Percentiles rank a stretch among this genome's conserved stretches.
phyloP scores from a whole-genome alignment of 108 stramenopile species.

The Cylindrotheca fusiformis region DNA sequence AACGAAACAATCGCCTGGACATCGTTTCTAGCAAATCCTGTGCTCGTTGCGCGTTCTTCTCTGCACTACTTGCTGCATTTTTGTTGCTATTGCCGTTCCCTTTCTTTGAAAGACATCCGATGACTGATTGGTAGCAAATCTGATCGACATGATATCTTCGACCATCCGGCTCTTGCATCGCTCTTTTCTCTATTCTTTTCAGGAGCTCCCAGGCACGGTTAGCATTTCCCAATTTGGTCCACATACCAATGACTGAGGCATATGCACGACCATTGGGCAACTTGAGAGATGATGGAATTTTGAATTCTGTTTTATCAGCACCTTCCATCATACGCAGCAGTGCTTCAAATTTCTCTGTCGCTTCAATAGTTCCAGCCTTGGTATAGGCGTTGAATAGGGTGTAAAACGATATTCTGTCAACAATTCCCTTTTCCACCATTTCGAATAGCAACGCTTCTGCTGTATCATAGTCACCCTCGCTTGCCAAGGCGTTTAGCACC shows the following conservation, averaged over 20 bases:
- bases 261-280: constrained; percentile 19
- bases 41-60: constrained; percentile 1
- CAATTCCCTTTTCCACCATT: background rate
- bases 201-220: constrained; percentile 18
- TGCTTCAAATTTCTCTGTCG: constrained; percentile 6
- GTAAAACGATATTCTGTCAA: background rate
- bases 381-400: constrained; percentile 25
- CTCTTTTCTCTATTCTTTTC: background rate
- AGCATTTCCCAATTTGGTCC: constrained; percentile 25
- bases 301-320: background rate
- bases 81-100: background rate
- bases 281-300: background rate
- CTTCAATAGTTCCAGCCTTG: constrained; percentile 13
- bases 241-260: constrained; percentile 21
- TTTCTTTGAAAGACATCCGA: constrained; percentile 20
- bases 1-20: constrained; percentile 2
- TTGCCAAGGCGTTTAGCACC: constrained; percentile 20
- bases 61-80: background rate
- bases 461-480: constrained; percentile 16
- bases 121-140: constrained; percentile 20
- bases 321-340: constrained; percentile 1
- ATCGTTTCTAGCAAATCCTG: constrained; percentile 16
- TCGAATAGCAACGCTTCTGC: constrained; percentile 13
- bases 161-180: background rate
- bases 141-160: constrained; percentile 18